Evolutionary conservation across 2,329 filamentous ascomycete species (phyloP), one percentile per base, ranked within the genome.

Genomic region (Esteya vermicola): DNA sequence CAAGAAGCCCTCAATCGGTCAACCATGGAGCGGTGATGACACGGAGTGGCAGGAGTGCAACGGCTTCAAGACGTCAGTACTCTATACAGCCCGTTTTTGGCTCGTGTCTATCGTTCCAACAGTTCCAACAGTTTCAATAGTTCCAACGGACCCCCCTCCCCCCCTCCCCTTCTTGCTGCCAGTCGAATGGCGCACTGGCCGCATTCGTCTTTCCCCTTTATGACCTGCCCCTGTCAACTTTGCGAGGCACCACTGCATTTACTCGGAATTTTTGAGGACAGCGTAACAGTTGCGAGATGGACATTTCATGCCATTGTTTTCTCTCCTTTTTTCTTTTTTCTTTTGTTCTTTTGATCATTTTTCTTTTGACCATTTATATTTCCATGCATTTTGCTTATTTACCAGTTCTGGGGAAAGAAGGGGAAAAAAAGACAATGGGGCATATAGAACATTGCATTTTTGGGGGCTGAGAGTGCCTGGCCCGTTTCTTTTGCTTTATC

Each of bases 1-100:
- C 66, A 89, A 48, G 84, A 93, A 57, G 91, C 91, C 23, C 67
- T 98, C 46, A 80, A 83, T 54, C 72, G 82, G 53, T 93, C 85
- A 56, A 81, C 80, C 39, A 70, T 86, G 60, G 72, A 75, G 54
- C 63, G 64, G 58, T 61, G 51, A 52, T 18, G 16, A n/a, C n/a
- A n/a, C n/a, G n/a, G n/a, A n/a, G n/a, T n/a, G n/a, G n/a, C n/a
- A n/a, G n/a, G n/a, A n/a, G n/a, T n/a, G n/a, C n/a, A n/a, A n/a
- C n/a, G n/a, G n/a, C n/a, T n/a, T n/a, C n/a, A n/a, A n/a, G n/a
- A n/a, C n/a, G n/a, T n/a, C n/a, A n/a, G n/a, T n/a, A n/a, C n/a
- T n/a, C n/a, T n/a, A n/a, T n/a, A n/a, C n/a, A n/a, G n/a, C n/a
- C n/a, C n/a, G n/a, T n/a, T n/a, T n/a, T n/a, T n/a, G n/a, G n/a